A percentile compares a stretch with the other conserved stretches of the same genome.
These are phyloP conservation scores for Penicillium sp. DNA, from an alignment of 2,329 filamentous ascomycete species.

Conservation along the genomic window DNA sequence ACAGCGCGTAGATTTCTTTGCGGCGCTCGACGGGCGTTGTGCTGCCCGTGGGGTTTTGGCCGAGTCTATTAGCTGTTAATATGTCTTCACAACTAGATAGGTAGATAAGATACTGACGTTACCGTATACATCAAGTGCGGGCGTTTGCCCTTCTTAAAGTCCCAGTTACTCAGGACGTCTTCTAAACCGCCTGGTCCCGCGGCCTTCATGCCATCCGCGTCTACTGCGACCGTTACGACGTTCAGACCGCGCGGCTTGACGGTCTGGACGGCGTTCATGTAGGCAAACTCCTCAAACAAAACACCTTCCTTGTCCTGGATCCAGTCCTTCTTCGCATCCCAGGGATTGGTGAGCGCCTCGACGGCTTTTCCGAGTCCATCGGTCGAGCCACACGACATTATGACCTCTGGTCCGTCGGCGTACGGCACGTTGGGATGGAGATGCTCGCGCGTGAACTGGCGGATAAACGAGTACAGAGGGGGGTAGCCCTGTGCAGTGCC, in stretches of 20 bases:
- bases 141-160: conserved; percentile 65
- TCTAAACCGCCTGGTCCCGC: conserved; percentile 68
- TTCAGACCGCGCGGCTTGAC: conserved; percentile 66
- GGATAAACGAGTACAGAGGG: conserved; percentile 70
- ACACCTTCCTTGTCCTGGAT: conserved; percentile 69
- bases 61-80: conserved; percentile 55
- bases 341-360: conserved; percentile 70
- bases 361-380: conserved; percentile 80
- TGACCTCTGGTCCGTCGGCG: conserved; percentile 67
- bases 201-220: conserved; percentile 74
- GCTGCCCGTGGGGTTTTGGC: conserved; percentile 82
- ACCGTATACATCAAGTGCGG: conserved; percentile 88
- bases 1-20: conserved; percentile 74
- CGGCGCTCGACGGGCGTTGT: conserved; percentile 69
- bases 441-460: conserved; percentile 70
- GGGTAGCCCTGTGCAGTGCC: conserved; percentile 78
- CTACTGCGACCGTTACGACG: conserved; percentile 69
- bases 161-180: conserved; percentile 80
- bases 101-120: conserved; percentile 59
- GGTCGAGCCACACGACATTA: conserved; percentile 76
- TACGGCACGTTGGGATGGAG: conserved; percentile 82
- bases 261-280: conserved; percentile 70
- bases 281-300: conserved; percentile 75
- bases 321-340: conserved; percentile 66
- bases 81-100: no score